A percentile compares a stretch with the other conserved stretches of the same genome.
phyloP scores from a whole-genome alignment of 805 yeast species.

The Saturnispora dispora region DNA sequence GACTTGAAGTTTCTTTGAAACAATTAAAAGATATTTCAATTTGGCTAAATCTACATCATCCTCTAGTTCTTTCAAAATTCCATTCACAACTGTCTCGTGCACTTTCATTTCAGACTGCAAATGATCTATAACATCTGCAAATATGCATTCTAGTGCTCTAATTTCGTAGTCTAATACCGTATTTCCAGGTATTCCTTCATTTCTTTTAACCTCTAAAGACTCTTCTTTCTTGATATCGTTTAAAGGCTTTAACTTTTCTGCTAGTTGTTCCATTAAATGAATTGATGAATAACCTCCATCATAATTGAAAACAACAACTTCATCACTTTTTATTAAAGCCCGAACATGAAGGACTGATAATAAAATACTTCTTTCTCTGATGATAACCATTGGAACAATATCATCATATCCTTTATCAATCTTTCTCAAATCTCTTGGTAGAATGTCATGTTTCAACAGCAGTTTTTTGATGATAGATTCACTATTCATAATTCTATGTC shows the following conservation, averaged over 20 bases:
- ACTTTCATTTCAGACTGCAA: conserved; percentile 82
- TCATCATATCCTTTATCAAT: conserved; percentile 39
- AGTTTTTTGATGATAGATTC: conserved; percentile 37
- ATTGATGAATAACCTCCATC: conserved; percentile 39
- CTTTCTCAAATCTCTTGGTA: conserved; percentile 46
- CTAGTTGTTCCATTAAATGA: conserved; percentile 35
- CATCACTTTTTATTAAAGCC: conserved; percentile 44
- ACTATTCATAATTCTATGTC: conserved; percentile 35
- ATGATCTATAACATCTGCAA: conserved; percentile 70
- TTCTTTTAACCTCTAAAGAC: neutral
- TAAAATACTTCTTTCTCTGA: conserved; percentile 38
- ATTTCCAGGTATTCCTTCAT: conserved; percentile 1
- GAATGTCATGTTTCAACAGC: conserved; percentile 36
- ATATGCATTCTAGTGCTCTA: conserved; percentile 80
- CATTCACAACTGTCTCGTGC: conserved; percentile 65
- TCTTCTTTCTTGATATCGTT: conserved; percentile 22
- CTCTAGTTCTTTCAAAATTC: conserved; percentile 70
- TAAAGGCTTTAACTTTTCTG: conserved; percentile 29
- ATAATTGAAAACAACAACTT: conserved; percentile 40
- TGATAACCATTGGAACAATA: conserved; percentile 48
- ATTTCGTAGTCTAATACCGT: conserved; percentile 68
- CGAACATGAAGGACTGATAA: conserved; percentile 41
- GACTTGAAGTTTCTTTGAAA: conserved; percentile 74
- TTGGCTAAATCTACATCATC: conserved; percentile 71
- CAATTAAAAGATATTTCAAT: conserved; percentile 68